Base-by-base conservation (phyloP, 768 basidiomycete genomes). In the Termitomyces sp. region DNA sequence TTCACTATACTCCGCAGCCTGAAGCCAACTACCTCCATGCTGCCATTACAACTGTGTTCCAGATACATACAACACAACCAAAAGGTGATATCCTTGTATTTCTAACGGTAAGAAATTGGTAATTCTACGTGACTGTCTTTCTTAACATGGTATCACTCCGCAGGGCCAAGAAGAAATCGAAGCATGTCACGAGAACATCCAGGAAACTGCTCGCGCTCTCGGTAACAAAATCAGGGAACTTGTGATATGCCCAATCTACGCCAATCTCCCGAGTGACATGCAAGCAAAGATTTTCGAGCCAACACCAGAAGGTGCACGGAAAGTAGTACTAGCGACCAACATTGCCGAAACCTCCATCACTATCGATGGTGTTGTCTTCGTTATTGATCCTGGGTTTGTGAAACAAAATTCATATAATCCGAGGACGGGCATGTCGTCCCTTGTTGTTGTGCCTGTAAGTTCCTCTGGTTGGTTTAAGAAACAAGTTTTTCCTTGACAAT, bases 301-400 rank as follows among this genome's bases (percentile, higher is more conserved):
- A 0, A 99, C 97, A 5, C 97, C 96, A 1, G 90, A 92, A 54
- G 94, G 94, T 20, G 92, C 97, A 28, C 81, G 97, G 57, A 99
- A 99, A 74, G 95, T 99, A 48, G 97, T 99, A 20, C 78, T 99
- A 29, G 97, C 97, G 3, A 99, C 97, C 22, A 99, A 99, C 68
- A 98, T 99, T 62, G 97, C 97, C n/a, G 97, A 99, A 73, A 99
- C 97, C 4, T 95, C 93, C 6, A 99, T 99, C 69, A 99, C 97
- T 8, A 99, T 99, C 64, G 97, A 98, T 55, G 97, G 97, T 29
- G 97, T 99, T 6, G 96, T 98, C 2, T 99, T 97, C 70, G 97
- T 99, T 41, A 98, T 99, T 62, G 97, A 99, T 70, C 97, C 97
- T 3, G 97, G 97, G 13, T 98, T 98, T 66, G 96, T 98, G 64